Evolutionary conservation across 225 moss, liverwort and hornwort genomes (phyloP).

Genomic region (Marchantia paleacea): DNA sequence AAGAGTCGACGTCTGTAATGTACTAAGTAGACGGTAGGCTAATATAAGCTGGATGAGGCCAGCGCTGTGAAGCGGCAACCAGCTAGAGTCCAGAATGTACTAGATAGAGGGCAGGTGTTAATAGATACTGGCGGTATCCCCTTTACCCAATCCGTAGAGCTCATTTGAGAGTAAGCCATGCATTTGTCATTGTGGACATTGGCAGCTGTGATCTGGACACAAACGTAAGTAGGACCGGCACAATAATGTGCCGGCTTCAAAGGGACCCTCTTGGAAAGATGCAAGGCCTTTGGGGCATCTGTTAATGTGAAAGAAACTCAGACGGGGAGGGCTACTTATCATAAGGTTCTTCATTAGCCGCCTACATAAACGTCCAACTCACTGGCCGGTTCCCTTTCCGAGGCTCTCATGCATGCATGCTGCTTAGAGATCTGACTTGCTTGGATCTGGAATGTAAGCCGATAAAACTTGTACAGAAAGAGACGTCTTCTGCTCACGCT

Average conservation of each 20-base stretch:
- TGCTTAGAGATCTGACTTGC: neutral
- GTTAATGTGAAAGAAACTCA: neutral
- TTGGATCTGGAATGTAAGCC: constrained; percentile 3
- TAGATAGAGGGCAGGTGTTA: neutral
- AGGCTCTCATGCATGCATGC: neutral
- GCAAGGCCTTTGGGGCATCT: constrained; percentile 1
- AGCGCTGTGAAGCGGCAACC: constrained; percentile 4
- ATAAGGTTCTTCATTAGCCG: constrained; percentile 7
- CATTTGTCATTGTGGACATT: constrained; percentile 10
- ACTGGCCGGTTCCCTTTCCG: neutral
- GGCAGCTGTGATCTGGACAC: neutral
- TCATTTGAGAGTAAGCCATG: neutral
- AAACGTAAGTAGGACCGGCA: constrained; percentile 3
- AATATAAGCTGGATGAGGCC: neutral
- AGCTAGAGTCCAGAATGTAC: constrained; percentile 9
- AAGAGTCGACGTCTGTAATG: neutral
- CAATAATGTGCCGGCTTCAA: constrained; percentile 6
- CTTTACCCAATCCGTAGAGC: constrained; percentile 5
- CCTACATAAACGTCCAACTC: constrained; percentile 13
- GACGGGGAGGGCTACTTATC: neutral
- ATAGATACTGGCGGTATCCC: neutral
- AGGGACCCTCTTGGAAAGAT: neutral
- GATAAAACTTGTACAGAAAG: neutral
- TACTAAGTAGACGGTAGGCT: neutral
- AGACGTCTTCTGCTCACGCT: neutral